Evolutionary conservation across 768 basidiomycete genomes (phyloP).

Genomic region (Lentinula lateritia): DNA sequence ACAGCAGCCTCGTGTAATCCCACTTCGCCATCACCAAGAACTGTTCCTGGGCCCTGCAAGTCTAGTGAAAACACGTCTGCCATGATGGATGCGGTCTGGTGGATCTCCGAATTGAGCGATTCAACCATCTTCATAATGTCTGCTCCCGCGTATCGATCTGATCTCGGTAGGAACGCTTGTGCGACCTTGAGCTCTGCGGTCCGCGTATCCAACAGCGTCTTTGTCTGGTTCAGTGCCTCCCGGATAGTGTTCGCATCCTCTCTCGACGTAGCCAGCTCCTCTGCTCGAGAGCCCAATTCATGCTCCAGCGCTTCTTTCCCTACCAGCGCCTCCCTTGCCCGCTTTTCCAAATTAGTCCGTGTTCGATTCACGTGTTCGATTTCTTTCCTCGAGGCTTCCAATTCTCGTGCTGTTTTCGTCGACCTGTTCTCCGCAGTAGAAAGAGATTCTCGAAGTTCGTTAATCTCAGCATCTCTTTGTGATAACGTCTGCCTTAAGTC

Average conservation of each 20-base stretch:
- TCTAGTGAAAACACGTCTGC: slow-evolving; percentile 22
- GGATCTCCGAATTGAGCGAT: slow-evolving; percentile 29
- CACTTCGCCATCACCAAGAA: slow-evolving; percentile 11
- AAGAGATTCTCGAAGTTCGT: slow-evolving; percentile 5
- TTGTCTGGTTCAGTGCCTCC: slow-evolving; percentile 19
- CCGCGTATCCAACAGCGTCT: slow-evolving; percentile 23
- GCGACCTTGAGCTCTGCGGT: slow-evolving; percentile 34
- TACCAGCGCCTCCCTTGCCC: slow-evolving; percentile 12
- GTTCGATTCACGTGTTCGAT: slow-evolving; percentile 11
- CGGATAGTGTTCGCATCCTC: slow-evolving; percentile 18
- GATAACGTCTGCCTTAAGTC: not conserved
- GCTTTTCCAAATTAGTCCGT: not conserved
- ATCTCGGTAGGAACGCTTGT: slow-evolving; percentile 28
- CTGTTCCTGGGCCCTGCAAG: slow-evolving; percentile 7
- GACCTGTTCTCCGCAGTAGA: not conserved
- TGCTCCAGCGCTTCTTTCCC: slow-evolving; percentile 13
- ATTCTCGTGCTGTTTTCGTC: not conserved
- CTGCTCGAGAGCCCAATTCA: slow-evolving; percentile 15
- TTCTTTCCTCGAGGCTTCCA: slow-evolving; percentile 4
- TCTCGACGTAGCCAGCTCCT: slow-evolving; percentile 15
- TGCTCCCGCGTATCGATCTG: slow-evolving; percentile 28
- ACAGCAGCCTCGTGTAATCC: not conserved
- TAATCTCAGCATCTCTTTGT: slow-evolving; percentile 5
- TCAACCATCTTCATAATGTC: slow-evolving; percentile 29
- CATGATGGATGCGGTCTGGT: slow-evolving; percentile 31